Conservation (phyloP, 768 basidiomycete genomes). For the Tylopilus sp. region DNA sequence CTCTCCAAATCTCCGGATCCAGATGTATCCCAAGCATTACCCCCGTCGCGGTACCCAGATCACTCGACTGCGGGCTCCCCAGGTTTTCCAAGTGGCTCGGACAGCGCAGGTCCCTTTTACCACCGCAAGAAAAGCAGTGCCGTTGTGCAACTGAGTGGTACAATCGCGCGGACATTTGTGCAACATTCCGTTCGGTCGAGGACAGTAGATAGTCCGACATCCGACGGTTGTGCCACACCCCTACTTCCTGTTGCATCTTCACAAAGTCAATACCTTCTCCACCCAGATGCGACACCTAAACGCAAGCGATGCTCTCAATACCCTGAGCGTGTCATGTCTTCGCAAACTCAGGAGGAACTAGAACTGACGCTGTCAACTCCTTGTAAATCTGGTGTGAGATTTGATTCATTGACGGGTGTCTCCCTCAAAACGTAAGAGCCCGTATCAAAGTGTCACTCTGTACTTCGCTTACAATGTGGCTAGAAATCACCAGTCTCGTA, state of each 20-base stretch:
- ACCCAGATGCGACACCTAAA: conserved; percentile 29
- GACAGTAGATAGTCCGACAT: not conserved
- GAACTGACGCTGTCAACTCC: conserved; percentile 20
- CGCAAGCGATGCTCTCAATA: conserved; percentile 33
- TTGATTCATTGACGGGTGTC: not conserved
- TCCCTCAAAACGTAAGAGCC: conserved; percentile 18
- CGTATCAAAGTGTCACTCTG: not conserved
- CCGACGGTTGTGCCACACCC: conserved; percentile 1
- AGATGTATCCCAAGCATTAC: not conserved
- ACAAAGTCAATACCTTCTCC: conserved; percentile 34
- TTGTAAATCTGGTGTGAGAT: not conserved
- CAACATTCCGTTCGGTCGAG: not conserved
- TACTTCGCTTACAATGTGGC: conserved; percentile 12
- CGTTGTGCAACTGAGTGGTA: not conserved
- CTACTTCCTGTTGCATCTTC: conserved; percentile 26
- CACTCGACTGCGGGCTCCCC: not conserved
- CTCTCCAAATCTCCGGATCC: not conserved
- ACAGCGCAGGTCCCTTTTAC: conserved; percentile 1
- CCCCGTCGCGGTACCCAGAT: not conserved
- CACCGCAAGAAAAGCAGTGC: not conserved
- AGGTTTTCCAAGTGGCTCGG: not conserved
- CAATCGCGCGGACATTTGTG: not conserved
- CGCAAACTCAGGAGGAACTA: conserved; percentile 33
- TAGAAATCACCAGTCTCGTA: not conserved
- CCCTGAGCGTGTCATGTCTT: conserved; percentile 24